Evolutionary conservation across 148 eudicot genomes (phyloP), one percentile per base, ranked within the genome.

Genomic region (Fagopyrum esculentum): DNA sequence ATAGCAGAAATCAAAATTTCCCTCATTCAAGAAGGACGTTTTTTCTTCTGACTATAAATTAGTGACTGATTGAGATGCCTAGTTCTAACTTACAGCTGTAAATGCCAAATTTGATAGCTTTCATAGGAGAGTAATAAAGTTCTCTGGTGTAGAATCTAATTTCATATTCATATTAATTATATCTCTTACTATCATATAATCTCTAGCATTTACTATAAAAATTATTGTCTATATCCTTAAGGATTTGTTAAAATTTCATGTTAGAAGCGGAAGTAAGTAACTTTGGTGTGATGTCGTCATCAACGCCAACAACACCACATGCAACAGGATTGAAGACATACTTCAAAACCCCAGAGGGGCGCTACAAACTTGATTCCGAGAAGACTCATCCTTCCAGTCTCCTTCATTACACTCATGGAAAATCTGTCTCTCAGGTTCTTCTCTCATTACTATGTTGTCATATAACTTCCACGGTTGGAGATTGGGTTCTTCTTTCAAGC

Each of bases 311-410:
- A 57, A 17, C 60, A 63, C 45, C 75, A 7, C 59, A 29, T 16
- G 56, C 78, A 45, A 76, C 78, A 6, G 83, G 72, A n/a, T 74
- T 84, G 45, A 84, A 84, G 52, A 78, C 78, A 22, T 79, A 81
- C 78, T 84, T 84, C 60, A 84, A 84, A 45, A 84, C 86, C 50
- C 84, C 86, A 7, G 86, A 84, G 63, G 86, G 86, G 19, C 81
- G 84, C 0, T 84, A 81, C 64, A 84, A 84, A 48, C 84, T 84
- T 57, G 78, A 79, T 17, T 71, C 11, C 55, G 86, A 84, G 74
- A 84, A 84, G 74, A 54, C 86, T 77, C 78, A 81, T 52, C 86
- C 86, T 22, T 71, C 84, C 52, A 68, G 80, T 48, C 80, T 81
- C 76, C 82, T 84, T 12, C 82, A 81, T 29, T 81, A 73, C 77